phyloP scores from a whole-genome alignment of 2,329 filamentous ascomycete species.

The Fusarium nematophilum region DNA sequence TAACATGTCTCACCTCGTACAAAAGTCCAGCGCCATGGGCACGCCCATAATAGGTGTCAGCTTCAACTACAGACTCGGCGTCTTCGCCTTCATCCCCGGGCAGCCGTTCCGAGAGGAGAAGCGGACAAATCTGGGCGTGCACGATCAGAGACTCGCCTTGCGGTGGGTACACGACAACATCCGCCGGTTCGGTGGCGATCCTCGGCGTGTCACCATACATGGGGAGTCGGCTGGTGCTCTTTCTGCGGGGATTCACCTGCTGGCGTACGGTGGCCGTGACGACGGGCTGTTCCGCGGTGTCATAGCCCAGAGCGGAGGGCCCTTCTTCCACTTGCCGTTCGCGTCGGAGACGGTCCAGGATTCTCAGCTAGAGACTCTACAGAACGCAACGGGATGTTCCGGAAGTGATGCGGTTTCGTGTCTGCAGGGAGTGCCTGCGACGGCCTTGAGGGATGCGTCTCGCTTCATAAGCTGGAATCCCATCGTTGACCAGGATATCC shows the following conservation, averaged over 20 bases:
- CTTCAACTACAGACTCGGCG: conserved; percentile 44
- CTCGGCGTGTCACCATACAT: conserved; percentile 21
- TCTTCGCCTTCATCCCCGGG: conserved; percentile 61
- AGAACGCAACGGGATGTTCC: neutral
- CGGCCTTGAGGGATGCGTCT: too few species aligned
- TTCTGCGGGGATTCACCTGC: conserved; percentile 56
- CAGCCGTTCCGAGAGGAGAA: conserved; percentile 51
- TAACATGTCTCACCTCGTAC: too few species aligned
- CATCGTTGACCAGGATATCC: conserved; percentile 25
- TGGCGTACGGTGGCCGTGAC: conserved; percentile 58
- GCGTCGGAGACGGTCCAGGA: conserved; percentile 1
- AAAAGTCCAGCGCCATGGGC: neutral
- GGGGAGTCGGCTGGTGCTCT: conserved; percentile 58
- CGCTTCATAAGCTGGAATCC: conserved; percentile 38
- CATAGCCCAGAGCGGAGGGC: conserved; percentile 59
- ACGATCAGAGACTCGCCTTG: conserved; percentile 50
- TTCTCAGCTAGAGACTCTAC: neutral
- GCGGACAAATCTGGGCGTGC: conserved; percentile 50
- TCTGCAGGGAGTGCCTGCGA: neutral
- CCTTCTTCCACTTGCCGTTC: neutral
- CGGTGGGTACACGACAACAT: conserved; percentile 53
- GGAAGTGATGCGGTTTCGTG: neutral
- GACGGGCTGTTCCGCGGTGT: conserved; percentile 61
- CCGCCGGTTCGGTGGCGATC: conserved; percentile 48
- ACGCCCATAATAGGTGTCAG: conserved; percentile 6